These are phyloP conservation scores for Scutellaria barbata DNA, from an alignment of 257 asterid genomes.

Conservation along the genomic window DNA sequence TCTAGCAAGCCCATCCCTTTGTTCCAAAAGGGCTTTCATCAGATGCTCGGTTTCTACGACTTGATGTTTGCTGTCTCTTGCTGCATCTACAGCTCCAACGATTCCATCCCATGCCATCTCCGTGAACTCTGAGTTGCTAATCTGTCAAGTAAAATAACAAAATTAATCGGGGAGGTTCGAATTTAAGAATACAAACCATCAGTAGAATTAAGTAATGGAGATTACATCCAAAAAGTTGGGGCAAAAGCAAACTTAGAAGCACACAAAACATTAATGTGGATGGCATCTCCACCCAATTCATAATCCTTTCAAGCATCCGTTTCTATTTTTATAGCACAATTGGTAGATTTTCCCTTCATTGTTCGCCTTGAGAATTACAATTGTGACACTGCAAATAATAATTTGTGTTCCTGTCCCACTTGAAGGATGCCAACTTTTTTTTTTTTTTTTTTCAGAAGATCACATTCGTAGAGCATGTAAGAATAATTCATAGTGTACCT, in stretches of 20 bases:
- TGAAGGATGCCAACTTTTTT: too few relatives aligned
- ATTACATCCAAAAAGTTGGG: not conserved
- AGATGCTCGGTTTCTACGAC: slow-evolving; percentile 92
- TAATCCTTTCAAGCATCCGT: not conserved
- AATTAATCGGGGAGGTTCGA: not conserved
- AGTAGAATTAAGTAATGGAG: not conserved
- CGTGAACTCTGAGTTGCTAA: slow-evolving; percentile 74
- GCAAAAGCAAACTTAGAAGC: slow-evolving; percentile 15
- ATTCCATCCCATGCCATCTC: slow-evolving; percentile 95
- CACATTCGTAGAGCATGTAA: not conserved
- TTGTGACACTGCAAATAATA: slow-evolving; percentile 3
- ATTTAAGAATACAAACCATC: not conserved
- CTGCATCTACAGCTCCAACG: slow-evolving; percentile 74
- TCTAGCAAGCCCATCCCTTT: slow-evolving; percentile 90
- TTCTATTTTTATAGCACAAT: not conserved
- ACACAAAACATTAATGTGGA: not conserved
- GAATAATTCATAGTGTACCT: slow-evolving; percentile 36
- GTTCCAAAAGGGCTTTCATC: slow-evolving; percentile 89
- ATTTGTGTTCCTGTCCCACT: not conserved
- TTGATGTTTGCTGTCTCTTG: slow-evolving; percentile 70
- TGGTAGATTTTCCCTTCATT: not conserved
- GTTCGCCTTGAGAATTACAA: slow-evolving; percentile 2
- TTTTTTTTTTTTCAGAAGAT: not conserved
- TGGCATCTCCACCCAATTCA: not conserved
- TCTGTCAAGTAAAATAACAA: slow-evolving; percentile 45